A percentile compares a stretch with the other conserved stretches of the same genome.
phyloP scores from a whole-genome alignment of 768 basidiomycete species.

The Cystofilobasidium capitatum region DNA sequence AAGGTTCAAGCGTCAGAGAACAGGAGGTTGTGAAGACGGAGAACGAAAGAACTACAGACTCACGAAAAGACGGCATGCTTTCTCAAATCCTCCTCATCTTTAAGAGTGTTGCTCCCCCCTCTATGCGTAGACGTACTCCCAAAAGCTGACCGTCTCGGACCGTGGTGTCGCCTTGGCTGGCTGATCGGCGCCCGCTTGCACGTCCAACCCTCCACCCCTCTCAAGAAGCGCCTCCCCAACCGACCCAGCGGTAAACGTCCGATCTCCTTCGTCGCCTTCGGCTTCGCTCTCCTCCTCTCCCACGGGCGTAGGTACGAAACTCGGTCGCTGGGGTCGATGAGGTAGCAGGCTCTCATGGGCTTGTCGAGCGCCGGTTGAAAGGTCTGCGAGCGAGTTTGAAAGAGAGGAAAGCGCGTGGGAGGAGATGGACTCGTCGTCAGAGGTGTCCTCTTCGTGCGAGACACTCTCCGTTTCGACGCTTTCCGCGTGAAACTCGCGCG shows the following conservation, averaged over 20 bases:
- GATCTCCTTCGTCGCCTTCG: conserved; percentile 1
- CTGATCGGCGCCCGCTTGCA: background rate
- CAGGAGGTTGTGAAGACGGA: too few species aligned
- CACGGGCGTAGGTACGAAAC: background rate
- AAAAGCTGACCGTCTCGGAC: conserved; percentile 17
- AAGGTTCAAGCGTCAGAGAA: too few species aligned
- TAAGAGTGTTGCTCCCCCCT: too few species aligned
- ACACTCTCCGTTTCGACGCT: background rate
- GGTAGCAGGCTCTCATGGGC: background rate
- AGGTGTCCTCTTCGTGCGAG: conserved; percentile 12
- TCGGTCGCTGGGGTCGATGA: background rate
- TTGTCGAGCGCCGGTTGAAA: background rate
- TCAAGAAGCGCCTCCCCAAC: background rate
- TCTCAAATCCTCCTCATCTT: too few species aligned
- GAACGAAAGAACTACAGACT: too few species aligned
- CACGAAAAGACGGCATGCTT: too few species aligned
- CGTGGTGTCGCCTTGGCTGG: background rate
- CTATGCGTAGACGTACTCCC: conserved; percentile 16
- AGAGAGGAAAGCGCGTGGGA: conserved; percentile 14
- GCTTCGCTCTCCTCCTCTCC: background rate
- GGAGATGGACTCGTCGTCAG: conserved; percentile 25
- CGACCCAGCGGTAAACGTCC: conserved; percentile 7
- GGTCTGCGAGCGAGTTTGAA: conserved; percentile 8
- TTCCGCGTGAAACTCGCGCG: background rate
- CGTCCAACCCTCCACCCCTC: background rate